Percentiles rank a stretch among this genome's conserved stretches.
Conservation (phyloP, 129 eudicot species). For the Tagetes patula region DNA sequence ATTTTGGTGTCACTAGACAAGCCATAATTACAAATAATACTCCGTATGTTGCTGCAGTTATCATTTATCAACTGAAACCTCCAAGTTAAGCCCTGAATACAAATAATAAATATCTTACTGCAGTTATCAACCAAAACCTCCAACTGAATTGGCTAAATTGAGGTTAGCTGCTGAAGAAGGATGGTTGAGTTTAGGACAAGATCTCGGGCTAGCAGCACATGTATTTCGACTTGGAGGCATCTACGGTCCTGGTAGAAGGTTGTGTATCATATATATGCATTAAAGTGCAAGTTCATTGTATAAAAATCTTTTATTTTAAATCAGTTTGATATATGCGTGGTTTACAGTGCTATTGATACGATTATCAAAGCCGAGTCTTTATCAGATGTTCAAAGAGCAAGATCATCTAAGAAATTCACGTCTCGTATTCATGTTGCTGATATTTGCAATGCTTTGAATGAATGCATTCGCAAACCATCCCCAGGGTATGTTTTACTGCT, state of each 20-base stretch:
- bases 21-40: background rate
- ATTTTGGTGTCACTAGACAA: background rate
- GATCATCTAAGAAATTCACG: conserved; percentile 64
- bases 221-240: conserved; percentile 91
- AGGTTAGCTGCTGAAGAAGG: conserved; percentile 82
- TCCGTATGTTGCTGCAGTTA: no score
- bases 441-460: conserved; percentile 74
- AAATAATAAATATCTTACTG: background rate
- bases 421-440: conserved; percentile 85
- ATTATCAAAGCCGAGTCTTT: conserved; percentile 49
- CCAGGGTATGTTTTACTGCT: conserved; percentile 42
- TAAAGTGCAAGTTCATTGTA: background rate
- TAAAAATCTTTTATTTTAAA: background rate
- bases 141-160: conserved; percentile 44
- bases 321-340: background rate
- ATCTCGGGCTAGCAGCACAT: conserved; percentile 56
- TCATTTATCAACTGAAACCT: no score
- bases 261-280: conserved; percentile 21
- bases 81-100: no score
- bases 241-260: conserved; percentile 99
- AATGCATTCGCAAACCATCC: conserved; percentile 50
- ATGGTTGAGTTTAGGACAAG: conserved; percentile 70
- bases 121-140: conserved; percentile 55
- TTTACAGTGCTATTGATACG: conserved; percentile 84
- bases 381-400: conserved; percentile 55